Percentiles rank a stretch among this genome's conserved stretches.
Conservation (phyloP, 768 basidiomycete species). For the Flagelloscypha sp. region DNA sequence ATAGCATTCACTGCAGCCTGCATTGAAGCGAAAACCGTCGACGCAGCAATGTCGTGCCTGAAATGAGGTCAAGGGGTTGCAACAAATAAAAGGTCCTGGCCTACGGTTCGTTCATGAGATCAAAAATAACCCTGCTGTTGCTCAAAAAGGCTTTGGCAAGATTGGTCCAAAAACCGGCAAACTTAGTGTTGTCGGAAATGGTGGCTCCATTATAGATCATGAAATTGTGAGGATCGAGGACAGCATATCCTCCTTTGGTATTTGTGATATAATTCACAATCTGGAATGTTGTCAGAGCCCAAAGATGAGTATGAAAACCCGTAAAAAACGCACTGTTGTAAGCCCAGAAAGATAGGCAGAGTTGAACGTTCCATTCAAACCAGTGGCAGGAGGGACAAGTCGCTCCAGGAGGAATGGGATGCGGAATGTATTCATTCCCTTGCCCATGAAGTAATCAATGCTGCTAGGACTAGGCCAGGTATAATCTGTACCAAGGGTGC, state of each 20-base stretch:
- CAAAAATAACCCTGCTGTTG: constrained; percentile 50
- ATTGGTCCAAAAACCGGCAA: constrained; percentile 41
- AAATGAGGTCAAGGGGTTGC: background rate
- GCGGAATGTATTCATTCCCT: constrained; percentile 58
- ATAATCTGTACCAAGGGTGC: constrained; percentile 33
- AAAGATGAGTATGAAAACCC: background rate
- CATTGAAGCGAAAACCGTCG: constrained; percentile 42
- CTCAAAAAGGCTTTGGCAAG: constrained; percentile 47
- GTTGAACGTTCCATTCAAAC: constrained; percentile 47
- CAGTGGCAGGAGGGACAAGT: constrained; percentile 41
- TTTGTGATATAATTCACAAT: constrained; percentile 55
- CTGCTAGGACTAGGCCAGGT: constrained; percentile 39
- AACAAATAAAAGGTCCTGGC: too few relatives aligned
- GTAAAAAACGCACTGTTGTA: constrained; percentile 25
- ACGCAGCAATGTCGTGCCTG: constrained; percentile 40
- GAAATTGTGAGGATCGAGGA: constrained; percentile 57
- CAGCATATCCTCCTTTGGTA: constrained; percentile 47
- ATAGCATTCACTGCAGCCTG: constrained; percentile 65
- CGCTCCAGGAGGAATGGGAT: constrained; percentile 55
- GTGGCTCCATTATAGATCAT: constrained; percentile 48
- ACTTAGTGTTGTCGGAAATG: constrained; percentile 42
- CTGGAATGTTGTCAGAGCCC: constrained; percentile 17
- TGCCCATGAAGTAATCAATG: constrained; percentile 43
- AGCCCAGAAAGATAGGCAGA: constrained; percentile 43
- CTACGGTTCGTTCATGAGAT: constrained; percentile 57